Base-by-base conservation (phyloP, 2,329 filamentous ascomycete genomes). In the Pezicula carpinea region DNA sequence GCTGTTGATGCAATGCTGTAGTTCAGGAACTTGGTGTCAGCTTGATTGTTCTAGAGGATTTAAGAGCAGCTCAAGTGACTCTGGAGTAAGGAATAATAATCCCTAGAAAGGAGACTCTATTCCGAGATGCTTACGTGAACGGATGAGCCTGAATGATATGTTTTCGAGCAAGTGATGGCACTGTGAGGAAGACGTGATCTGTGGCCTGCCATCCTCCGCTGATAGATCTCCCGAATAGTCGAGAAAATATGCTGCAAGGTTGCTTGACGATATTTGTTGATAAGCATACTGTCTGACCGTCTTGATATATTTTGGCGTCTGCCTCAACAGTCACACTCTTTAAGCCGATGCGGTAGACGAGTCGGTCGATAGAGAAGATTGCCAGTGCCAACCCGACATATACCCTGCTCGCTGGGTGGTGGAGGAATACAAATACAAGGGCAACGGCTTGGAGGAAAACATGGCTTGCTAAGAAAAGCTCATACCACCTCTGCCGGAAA, bases 171-270 rank as follows among this genome's bases (percentile, higher is more conserved):
- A 85, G 68, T 0, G 65, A 66, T 0, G 81, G 80, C 1, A 85
- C 65, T 1, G 76, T 77, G 47, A 85, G 60, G 62, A 85, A 85
- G 41, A 83, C 71, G 60, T 85, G 82, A 55, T 83, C 78, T 14
- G 79, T 78, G 2, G 81, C 74, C 17, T 68, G 59, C 81, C 82
- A 85, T 34, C 80, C 80, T 41, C 69, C 51, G 4, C 55, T 59
- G 53, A 76, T 71, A 1, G 56, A 67, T 66, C 48, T 63, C 49
- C 48, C 57, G 26, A 55, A 60, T 22, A 56, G 34, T 21, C 35
- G 48, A 10, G 43, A 51, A 10, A 39, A 15, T 10, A 32, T n/a
- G 11, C 40, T 38, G 17, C 14, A 11, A 15, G 54, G 45, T 39
- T 43, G 40, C n/a, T 42, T 23, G 33, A 46, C 22, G 21, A 62